Conservation (phyloP, 2,329 filamentous ascomycete genomes). For the Coniochaeta pulveracea region DNA sequence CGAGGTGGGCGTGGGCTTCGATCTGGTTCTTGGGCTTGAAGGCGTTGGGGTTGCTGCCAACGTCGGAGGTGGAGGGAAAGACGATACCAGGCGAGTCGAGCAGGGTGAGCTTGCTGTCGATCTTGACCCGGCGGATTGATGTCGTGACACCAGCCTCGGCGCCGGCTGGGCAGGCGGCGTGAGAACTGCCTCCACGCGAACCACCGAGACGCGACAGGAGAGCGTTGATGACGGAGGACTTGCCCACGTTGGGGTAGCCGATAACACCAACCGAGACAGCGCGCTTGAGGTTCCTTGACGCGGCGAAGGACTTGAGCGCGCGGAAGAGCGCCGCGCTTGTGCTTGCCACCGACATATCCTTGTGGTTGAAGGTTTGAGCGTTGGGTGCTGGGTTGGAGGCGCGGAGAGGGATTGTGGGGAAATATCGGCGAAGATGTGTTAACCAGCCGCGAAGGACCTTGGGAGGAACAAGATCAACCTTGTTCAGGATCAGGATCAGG, state of each 20-base stretch:
- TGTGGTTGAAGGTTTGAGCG: conserved; percentile 86
- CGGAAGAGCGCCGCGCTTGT: conserved; percentile 80
- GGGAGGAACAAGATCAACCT: conserved; percentile 83
- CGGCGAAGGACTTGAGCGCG: conserved; percentile 80
- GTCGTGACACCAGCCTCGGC: conserved; percentile 91
- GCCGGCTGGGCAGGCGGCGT: conserved; percentile 70
- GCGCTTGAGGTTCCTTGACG: conserved; percentile 74
- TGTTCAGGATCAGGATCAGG: conserved; percentile 86
- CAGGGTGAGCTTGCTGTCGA: conserved; percentile 87
- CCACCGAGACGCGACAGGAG: conserved; percentile 67
- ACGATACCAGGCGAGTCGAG: conserved; percentile 93
- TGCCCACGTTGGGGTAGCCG: conserved; percentile 91
- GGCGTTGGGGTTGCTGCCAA: conserved; percentile 20
- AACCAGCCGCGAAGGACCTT: conserved; percentile 79
- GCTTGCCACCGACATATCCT: conserved; percentile 74
- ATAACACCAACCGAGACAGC: conserved; percentile 87
- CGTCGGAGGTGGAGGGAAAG: conserved; percentile 58
- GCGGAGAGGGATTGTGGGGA: conserved; percentile 82
- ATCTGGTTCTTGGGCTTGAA: conserved; percentile 48
- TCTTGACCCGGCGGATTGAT: conserved; percentile 77
- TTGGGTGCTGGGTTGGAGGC: conserved; percentile 75
- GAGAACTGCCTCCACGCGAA: conserved; percentile 34
- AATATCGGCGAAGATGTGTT: conserved; percentile 71
- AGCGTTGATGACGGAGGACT: conserved; percentile 93
- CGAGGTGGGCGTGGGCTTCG: conserved; percentile 71